These are phyloP conservation scores for Backusella australiensis DNA, from an alignment of 192 early-diverging fungal species.

Conservation along the genomic window DNA sequence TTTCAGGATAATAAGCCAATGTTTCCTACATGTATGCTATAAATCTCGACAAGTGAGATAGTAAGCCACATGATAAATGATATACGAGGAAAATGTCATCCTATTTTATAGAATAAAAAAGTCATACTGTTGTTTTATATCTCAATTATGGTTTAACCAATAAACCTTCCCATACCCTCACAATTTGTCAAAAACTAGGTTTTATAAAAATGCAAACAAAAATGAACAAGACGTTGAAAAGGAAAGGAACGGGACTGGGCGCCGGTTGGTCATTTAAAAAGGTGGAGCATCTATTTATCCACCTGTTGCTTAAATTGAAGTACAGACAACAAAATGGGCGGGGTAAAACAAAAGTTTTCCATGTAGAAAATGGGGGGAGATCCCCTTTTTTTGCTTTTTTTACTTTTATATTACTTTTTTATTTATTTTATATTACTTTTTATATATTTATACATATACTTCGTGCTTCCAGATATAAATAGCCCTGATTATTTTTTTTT, in stretches of 20 bases:
- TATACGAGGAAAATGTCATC: neutral
- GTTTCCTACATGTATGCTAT: neutral
- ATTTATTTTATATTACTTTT: neutral
- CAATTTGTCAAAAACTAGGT: neutral
- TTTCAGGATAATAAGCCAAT: neutral
- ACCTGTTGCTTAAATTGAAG: constrained; percentile 4
- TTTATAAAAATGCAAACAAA: constrained; percentile 2
- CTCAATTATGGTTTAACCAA: neutral
- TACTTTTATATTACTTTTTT: neutral
- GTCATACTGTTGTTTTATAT: neutral
- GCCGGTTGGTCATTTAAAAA: neutral
- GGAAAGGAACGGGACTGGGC: neutral
- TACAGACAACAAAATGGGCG: neutral
- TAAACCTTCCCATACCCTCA: neutral
- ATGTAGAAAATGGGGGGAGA: constrained; percentile 1
- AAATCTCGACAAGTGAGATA: neutral
- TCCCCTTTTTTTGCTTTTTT: neutral
- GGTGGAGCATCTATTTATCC: constrained; percentile 1
- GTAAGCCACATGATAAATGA: neutral
- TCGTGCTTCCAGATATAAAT: constrained; percentile 4
- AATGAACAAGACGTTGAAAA: neutral
- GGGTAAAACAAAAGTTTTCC: neutral
- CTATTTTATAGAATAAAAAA: neutral
- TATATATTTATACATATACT: neutral
- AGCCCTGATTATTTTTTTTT: constrained; percentile 4